These are phyloP conservation scores for Erodium texanum DNA, from an alignment of 441 rosid genomes.

Conservation along the genomic window DNA sequence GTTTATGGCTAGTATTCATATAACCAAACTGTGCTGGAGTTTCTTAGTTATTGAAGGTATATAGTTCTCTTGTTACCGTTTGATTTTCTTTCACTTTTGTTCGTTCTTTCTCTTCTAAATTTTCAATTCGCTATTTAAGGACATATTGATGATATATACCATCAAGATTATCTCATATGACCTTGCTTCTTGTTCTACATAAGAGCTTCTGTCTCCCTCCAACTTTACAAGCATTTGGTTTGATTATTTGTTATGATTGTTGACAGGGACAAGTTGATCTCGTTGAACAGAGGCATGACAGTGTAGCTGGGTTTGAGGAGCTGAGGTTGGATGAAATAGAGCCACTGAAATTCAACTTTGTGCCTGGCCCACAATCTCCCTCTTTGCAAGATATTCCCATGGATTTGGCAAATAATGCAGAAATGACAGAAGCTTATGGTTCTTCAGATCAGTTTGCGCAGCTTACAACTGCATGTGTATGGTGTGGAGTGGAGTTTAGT, in stretches of 20 bases:
- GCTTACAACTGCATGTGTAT: conserved; percentile 41
- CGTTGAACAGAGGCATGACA: conserved; percentile 22
- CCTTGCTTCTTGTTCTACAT: too few relatives aligned
- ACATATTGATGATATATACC: not conserved
- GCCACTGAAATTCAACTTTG: conserved; percentile 30
- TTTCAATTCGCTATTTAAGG: not conserved
- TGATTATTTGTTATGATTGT: not conserved
- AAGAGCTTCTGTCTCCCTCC: not conserved
- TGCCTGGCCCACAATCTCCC: conserved; percentile 5
- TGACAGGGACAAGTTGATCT: conserved; percentile 19
- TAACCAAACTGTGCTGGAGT: not conserved
- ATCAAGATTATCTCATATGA: not conserved
- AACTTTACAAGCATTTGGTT: not conserved
- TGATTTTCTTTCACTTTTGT: not conserved
- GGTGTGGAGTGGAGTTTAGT: conserved; percentile 64
- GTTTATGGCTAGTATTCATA: not conserved
- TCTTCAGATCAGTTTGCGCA: conserved; percentile 24
- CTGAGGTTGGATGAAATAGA: conserved; percentile 44
- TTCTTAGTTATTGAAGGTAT: not conserved
- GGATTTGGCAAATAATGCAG: conserved; percentile 23
- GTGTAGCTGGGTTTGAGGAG: conserved; percentile 19
- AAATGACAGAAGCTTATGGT: conserved; percentile 24
- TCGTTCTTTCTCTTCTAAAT: too few relatives aligned
- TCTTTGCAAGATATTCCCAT: conserved; percentile 19
- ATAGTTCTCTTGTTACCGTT: not conserved